Percentiles rank a stretch among this genome's conserved stretches.
phyloP scores from a whole-genome alignment of 2,329 filamentous ascomycete species.

The Coleophoma cylindrospora region DNA sequence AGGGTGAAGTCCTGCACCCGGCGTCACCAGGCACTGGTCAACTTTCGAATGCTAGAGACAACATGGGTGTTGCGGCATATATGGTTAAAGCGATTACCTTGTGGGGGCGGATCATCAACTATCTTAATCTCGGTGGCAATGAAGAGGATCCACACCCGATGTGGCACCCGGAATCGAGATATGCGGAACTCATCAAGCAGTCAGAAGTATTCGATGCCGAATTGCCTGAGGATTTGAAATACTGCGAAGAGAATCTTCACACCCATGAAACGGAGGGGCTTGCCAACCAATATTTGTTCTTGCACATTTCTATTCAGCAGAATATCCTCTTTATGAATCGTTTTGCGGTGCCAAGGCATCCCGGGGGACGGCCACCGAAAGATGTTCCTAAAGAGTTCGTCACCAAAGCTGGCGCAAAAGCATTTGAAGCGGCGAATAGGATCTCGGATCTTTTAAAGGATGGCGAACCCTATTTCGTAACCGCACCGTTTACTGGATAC shows the following conservation, averaged over 20 bases:
- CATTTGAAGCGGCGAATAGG: constrained; percentile 77
- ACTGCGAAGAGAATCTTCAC: constrained; percentile 76
- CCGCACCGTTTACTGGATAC: constrained; percentile 91
- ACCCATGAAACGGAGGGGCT: constrained; percentile 79
- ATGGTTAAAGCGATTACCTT: constrained; percentile 79
- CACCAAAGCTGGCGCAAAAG: constrained; percentile 67
- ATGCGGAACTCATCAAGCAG: constrained; percentile 63
- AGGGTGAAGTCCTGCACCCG: constrained; percentile 63
- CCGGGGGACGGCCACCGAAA: constrained; percentile 56
- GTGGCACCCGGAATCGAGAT: constrained; percentile 79
- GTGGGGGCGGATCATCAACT: constrained; percentile 87
- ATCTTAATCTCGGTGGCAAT: constrained; percentile 85
- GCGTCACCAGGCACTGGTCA: constrained; percentile 59
- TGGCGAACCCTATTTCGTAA: constrained; percentile 72
- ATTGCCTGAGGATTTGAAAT: constrained; percentile 68
- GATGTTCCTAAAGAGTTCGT: constrained; percentile 70
- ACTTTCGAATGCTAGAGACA: constrained; percentile 63
- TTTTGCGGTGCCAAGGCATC: constrained; percentile 64
- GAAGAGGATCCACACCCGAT: constrained; percentile 71
- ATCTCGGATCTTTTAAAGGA: constrained; percentile 83
- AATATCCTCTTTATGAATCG: constrained; percentile 86
- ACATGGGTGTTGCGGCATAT: constrained; percentile 93
- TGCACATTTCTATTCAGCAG: constrained; percentile 88
- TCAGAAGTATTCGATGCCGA: constrained; percentile 64
- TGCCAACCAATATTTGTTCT: constrained; percentile 86